Percentiles rank a stretch among this genome's conserved stretches.
phyloP scores from a whole-genome alignment of 176 grass and related monocot species.

The Neostapfia colusana region DNA sequence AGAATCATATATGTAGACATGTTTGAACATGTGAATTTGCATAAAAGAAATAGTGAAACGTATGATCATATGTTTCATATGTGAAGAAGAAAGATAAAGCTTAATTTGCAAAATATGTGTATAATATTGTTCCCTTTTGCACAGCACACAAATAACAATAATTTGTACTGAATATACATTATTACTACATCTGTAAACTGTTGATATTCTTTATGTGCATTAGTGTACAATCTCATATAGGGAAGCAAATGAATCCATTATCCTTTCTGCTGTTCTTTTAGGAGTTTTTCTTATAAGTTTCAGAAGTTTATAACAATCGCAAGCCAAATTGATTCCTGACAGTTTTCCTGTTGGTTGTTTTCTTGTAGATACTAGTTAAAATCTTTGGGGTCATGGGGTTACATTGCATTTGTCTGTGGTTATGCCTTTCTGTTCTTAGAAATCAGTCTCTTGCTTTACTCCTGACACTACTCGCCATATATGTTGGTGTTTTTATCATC shows the following conservation, averaged over 20 bases:
- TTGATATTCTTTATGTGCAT: too few relatives aligned
- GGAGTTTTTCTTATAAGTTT: too few relatives aligned
- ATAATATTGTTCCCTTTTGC: neutral
- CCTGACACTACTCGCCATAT: neutral
- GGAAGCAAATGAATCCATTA: too few relatives aligned
- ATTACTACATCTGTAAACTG: too few relatives aligned
- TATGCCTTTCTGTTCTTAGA: neutral
- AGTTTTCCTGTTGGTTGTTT: neutral
- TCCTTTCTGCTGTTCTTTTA: too few relatives aligned
- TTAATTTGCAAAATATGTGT: neutral
- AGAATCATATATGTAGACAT: neutral
- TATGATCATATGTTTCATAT: neutral
- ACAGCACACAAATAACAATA: neutral
- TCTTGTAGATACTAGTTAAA: neutral
- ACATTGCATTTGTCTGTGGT: neutral
- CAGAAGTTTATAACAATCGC: constrained; percentile 12
- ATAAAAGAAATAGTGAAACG: neutral
- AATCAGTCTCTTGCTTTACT: constrained; percentile 3
- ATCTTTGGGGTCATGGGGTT: constrained; percentile 4
- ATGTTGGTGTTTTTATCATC: neutral
- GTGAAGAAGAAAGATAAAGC: neutral
- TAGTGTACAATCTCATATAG: too few relatives aligned
- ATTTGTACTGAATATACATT: neutral
- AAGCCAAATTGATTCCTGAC: neutral
- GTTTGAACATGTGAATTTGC: neutral